phyloP scores from a whole-genome alignment of 495 filamentous ascomycete species.

The Opeltia flavorubescens region DNA sequence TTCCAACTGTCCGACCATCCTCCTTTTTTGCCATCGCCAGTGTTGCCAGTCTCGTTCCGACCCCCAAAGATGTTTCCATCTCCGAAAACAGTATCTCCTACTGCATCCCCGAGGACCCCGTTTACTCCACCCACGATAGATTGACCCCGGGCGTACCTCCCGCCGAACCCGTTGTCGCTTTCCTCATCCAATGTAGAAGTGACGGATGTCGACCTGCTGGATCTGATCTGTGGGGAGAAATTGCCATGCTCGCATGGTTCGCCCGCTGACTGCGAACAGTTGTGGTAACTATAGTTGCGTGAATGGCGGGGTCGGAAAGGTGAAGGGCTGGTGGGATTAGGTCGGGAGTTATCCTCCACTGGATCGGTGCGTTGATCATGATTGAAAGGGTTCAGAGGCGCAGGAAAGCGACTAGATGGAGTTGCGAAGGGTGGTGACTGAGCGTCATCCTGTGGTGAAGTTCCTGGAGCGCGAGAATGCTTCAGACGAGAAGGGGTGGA shows the following conservation, averaged over 20 bases:
- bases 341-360: neutral
- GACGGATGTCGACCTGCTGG: conserved; percentile 2
- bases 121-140: conserved; percentile 11
- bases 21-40: conserved; percentile 8
- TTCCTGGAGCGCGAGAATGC: conserved; percentile 6
- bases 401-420: neutral
- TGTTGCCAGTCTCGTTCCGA: neutral
- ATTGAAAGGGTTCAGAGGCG: neutral
- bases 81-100: conserved; percentile 25
- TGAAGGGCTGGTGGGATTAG: neutral
- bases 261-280: neutral
- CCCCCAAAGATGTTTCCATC: conserved; percentile 6
- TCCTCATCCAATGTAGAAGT: neutral
- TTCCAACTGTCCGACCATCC: conserved; percentile 6
- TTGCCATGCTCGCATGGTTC: neutral
- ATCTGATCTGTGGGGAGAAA: neutral
- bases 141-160: neutral
- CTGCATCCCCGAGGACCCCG: conserved; percentile 22
- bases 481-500: conserved; percentile 1
- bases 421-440: neutral
- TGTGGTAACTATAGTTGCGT: neutral
- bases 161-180: neutral
- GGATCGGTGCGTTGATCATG: neutral
- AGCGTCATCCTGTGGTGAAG: conserved; percentile 11
- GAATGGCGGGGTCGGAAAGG: neutral